Evolutionary conservation across 192 early-diverging fungal species (phyloP), one percentile per base, ranked within the genome.

Genomic region (Umbelopsis isabellina): DNA sequence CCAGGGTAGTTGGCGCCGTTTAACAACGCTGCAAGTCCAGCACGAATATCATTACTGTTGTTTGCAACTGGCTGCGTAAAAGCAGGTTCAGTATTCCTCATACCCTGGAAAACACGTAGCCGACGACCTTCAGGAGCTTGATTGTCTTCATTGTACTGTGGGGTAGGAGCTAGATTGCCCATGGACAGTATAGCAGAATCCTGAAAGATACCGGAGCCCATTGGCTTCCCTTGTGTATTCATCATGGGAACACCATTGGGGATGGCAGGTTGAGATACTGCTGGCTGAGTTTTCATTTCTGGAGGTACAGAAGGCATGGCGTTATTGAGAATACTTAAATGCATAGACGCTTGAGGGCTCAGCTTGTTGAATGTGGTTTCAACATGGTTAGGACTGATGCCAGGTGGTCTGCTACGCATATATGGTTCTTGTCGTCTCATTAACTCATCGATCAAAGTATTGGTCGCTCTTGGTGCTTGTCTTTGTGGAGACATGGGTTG

Each of bases 41-140:
- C 55, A 27, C 55, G 55, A 35, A 61, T 61, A 35, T 61, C 55
- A 61, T 61, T 61, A 35, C 55, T 61, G 25, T 61, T 61, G 55
- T 27, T 61, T 13, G 55, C 55, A 25, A 61, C 55, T 35, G 55
- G 55, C n/a, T 30, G 55, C 13, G 55, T 61, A 16, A 61, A 61
- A 5, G 55, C 21, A 5, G 55, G 55, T 35, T 61, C 55, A 0
- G 15, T 61, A 35, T 61, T 61, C 30, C 55, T 61, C 30, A 61
- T 35, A 5, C 55, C 55, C 33, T 61, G 55, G 30, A 61, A 61
- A 16, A 61, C 55, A 18, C 55, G 21, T 18, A 61, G 33, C 16
- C 55, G 55, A 4, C 55, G 55, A 15, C 23, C 55, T 16, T 61
- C 55, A 4, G 55, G 55, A 61, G 55, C 55, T 61, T 61, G 55